Conservation (phyloP, 1,284 basidiomycete genomes). For the Ustilago curta region DNA sequence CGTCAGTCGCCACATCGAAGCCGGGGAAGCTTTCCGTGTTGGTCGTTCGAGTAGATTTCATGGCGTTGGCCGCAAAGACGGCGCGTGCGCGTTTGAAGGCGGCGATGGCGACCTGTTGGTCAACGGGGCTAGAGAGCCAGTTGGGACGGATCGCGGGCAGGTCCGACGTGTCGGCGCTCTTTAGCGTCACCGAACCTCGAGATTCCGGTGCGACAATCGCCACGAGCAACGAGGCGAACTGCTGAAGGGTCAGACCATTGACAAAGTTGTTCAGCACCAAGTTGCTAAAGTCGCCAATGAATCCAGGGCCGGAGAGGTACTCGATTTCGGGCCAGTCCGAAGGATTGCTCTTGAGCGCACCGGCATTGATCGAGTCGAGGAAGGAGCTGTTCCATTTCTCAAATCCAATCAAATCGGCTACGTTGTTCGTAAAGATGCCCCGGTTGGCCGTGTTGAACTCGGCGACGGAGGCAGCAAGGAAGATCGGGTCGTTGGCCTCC, state of each 20-base stretch:
- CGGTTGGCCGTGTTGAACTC: constrained; percentile 33
- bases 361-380: constrained; percentile 40
- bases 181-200: constrained; percentile 70
- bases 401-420: constrained; percentile 57
- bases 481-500: constrained; percentile 50
- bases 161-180: constrained; percentile 69
- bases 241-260: constrained; percentile 36
- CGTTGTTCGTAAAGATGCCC: constrained; percentile 57
- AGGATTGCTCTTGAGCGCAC: constrained; percentile 34
- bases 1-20: constrained; percentile 68
- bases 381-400: constrained; percentile 49
- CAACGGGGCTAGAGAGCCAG: constrained; percentile 56
- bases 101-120: constrained; percentile 67
- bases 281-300: constrained; percentile 54
- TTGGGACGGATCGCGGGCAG: constrained; percentile 71
- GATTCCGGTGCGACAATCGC: constrained; percentile 61
- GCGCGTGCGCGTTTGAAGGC: constrained; percentile 45
- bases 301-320: constrained; percentile 54
- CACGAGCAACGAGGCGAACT: constrained; percentile 46
- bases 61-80: constrained; percentile 64
- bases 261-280: constrained; percentile 38
- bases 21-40: constrained; percentile 68
- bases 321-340: constrained; percentile 56
- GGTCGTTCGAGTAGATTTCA: constrained; percentile 68
- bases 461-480: constrained; percentile 37